Evolutionary conservation across 805 yeast species (phyloP).

Genomic region (Yarrowia divulgata): DNA sequence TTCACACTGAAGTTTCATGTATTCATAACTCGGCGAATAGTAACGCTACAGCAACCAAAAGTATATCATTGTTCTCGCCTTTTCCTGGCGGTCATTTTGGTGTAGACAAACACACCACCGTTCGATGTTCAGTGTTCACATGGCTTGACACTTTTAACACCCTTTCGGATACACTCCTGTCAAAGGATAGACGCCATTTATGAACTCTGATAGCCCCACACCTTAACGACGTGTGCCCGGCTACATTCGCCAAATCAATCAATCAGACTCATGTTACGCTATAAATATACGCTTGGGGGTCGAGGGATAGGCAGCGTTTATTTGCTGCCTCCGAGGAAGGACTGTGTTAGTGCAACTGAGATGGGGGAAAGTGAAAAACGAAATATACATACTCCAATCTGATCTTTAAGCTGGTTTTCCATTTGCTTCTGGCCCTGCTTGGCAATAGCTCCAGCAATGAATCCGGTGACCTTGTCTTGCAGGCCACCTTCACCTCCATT

Average conservation of each 20-base stretch:
- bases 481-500: constrained; percentile 13
- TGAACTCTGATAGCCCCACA: constrained; percentile 6
- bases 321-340: constrained; percentile 23
- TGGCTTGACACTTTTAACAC: background rate
- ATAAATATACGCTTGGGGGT: constrained; percentile 9
- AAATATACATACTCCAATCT: constrained; percentile 36
- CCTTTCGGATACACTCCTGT: too few relatives aligned
- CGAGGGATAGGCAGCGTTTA: constrained; percentile 1
- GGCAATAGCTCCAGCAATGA: constrained; percentile 38
- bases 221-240: too few relatives aligned
- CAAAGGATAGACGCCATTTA: background rate
- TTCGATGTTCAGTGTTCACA: too few relatives aligned
- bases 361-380: background rate
- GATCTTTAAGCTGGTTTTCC: constrained; percentile 32
- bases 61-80: too few relatives aligned
- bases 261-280: constrained; percentile 18
- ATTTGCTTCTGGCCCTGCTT: constrained; percentile 38
- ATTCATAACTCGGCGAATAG: too few relatives aligned
- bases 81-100: too few relatives aligned
- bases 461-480: constrained; percentile 37
- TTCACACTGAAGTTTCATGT: too few relatives aligned
- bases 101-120: too few relatives aligned
- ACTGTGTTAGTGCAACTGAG: constrained; percentile 15
- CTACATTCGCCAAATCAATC: background rate
- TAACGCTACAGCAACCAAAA: too few relatives aligned